Evolutionary conservation across 495 filamentous ascomycete genomes (phyloP), one percentile per base, ranked within the genome.

Genomic region (Aspergillus ostianus): DNA sequence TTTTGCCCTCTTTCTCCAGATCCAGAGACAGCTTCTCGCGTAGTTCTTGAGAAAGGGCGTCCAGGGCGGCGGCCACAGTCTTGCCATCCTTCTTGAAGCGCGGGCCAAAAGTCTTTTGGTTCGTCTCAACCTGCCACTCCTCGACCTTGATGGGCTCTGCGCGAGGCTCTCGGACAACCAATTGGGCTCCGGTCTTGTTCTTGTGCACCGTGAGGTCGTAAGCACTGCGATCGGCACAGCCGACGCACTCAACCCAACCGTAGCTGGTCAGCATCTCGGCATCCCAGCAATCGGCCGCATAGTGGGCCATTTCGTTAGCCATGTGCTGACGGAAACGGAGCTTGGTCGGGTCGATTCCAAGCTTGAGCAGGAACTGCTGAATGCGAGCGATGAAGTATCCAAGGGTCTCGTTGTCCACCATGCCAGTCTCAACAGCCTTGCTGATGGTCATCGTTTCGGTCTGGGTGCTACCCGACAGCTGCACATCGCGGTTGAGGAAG

Each of bases 201-300:
- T 86, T 81, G 73, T 92, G 90, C 9, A 92, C 89, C 6, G 84
- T 83, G 67, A 93, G 67, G 69, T 93, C 90, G 67, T 90, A 92
- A 19, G 89, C 90, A 65, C 87, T 91, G 56, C 90, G 81, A 71
- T 93, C 90, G 52, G 90, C 90, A 70, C 90, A 92, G 60, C 90
- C 90, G 54, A 92, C 89, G 68, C 90, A 92, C 77, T 93, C 90
- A 53, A 92, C 87, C 90, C 90, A 93, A 71, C 90, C 90, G 68
- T 88, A 85, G 65, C 86, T 90, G 36, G 87, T 92, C 52, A 84
- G 76, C 54, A 93, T 79, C 70, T 93, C 90, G 20, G 89, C 89
- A 73, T 93, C 90, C 88, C 89, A 92, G 79, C 90, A 93, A 73
- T 92, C 90, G 51, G 83, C 79, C 51, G 90, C 90, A 70, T 93